phyloP scores from a whole-genome alignment of 345 rosid genomes.

The Corchorus capsularis region DNA sequence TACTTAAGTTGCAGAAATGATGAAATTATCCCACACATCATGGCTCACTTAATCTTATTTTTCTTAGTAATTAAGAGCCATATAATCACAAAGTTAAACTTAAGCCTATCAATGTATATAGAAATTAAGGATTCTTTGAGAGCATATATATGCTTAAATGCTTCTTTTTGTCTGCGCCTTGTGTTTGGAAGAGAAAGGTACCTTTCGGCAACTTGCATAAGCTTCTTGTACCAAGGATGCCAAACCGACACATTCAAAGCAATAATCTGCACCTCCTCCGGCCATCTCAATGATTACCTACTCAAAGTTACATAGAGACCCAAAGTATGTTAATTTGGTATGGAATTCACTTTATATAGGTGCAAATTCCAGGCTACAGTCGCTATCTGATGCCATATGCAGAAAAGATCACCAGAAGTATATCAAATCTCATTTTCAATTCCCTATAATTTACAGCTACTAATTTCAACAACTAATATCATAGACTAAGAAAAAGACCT shows the following conservation, averaged over 20 bases:
- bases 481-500: conserved; percentile 39
- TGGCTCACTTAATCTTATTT: neutral
- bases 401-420: neutral
- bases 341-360: neutral
- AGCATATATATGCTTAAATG: neutral
- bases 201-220: conserved; percentile 45
- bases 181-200: neutral
- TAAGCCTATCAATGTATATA: neutral
- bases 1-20: neutral
- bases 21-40: neutral
- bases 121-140: too few relatives aligned
- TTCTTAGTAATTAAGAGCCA: neutral
- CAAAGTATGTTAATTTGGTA: neutral
- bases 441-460: too few relatives aligned
- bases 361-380: neutral
- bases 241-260: conserved; percentile 64
- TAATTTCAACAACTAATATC: neutral
- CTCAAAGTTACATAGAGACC: neutral
- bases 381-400: neutral
- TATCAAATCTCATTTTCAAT: too few relatives aligned
- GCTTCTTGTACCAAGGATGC: conserved; percentile 53
- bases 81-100: neutral
- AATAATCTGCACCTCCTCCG: conserved; percentile 62
- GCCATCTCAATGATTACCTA: conserved; percentile 54
- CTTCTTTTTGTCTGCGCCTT: neutral